These are phyloP conservation scores for Tylopilus cervinicoccineus DNA, from an alignment of 768 basidiomycete species.

Conservation along the genomic window DNA sequence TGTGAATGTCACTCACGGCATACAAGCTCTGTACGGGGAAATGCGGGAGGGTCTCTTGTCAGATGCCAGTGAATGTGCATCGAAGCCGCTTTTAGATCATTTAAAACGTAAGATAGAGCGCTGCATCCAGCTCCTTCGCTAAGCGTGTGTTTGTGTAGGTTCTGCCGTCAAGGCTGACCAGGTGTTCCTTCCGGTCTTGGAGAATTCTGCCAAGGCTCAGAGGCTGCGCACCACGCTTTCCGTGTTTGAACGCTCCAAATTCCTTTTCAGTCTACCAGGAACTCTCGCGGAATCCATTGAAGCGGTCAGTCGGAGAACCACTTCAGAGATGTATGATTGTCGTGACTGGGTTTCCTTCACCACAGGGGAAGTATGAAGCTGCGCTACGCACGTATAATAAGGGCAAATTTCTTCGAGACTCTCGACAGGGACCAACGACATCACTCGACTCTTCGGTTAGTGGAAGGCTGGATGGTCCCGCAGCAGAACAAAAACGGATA, in stretches of 20 bases:
- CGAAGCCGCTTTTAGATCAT: slow-evolving; percentile 76
- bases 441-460: slow-evolving; percentile 65
- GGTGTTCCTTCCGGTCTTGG: slow-evolving; percentile 92
- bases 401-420: slow-evolving; percentile 86
- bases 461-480: slow-evolving; percentile 42
- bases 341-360: not conserved
- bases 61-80: slow-evolving; percentile 74
- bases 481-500: slow-evolving; percentile 85
- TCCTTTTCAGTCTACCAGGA: slow-evolving; percentile 97
- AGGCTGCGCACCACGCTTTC: slow-evolving; percentile 89
- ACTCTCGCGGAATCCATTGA: slow-evolving; percentile 86
- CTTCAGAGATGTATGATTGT: not conserved
- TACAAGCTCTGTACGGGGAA: slow-evolving; percentile 77
- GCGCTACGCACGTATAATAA: slow-evolving; percentile 97
- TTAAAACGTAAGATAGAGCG: slow-evolving; percentile 67
- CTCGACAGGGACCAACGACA: slow-evolving; percentile 81
- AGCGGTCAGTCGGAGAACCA: slow-evolving; percentile 49
- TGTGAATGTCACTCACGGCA: slow-evolving; percentile 1
- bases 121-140: not conserved
- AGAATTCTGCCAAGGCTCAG: slow-evolving; percentile 92
- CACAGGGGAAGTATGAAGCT: slow-evolving; percentile 89
- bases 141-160: slow-evolving; percentile 41
- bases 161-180: slow-evolving; percentile 92
- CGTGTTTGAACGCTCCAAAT: slow-evolving; percentile 94
- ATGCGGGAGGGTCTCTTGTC: slow-evolving; percentile 89